Evolutionary conservation across 2,329 filamentous ascomycete species (phyloP), one percentile per base, ranked within the genome.

Genomic region (Colletotrichum graminicola): DNA sequence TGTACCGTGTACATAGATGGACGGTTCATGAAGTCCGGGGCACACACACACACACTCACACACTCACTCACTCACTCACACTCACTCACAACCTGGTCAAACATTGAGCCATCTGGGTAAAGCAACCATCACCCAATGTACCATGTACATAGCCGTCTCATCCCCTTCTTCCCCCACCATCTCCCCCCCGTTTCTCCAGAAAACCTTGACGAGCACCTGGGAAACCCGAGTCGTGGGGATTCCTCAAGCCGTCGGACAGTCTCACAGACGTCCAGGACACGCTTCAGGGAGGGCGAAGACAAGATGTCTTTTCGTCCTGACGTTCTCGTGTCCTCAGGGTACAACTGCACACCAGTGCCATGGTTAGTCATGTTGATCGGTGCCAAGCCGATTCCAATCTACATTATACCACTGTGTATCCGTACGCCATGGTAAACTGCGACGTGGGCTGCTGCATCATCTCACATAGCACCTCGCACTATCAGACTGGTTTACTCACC

Each of bases 131-230:
- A 11, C 43, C 56, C 41, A n/a, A 23, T n/a, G 41, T 34, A 34
- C 34, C 34, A 39, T 4, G 12, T 34, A 43, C 41, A 43, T 18
- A 21, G 5, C 21, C 21, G 21, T 39, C 54, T 39, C 54, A 23
- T 23, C 26, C 29, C 41, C 29, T 1, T 11, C 56, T 21, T n/a
- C 41, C 29, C 11, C 12, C 66, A 60, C 65, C 45, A 52, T 59
- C 54, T 67, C 36, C 54, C 54, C 66, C 49, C 43, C 43, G 29
- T 34, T 67, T 68, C 66, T 64, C 66, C 66, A 60, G 66, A 69
- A 69, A 69, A 69, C 66, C 66, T 69, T 66, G 66, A 32, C 62
- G 45, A 43, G 39, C 32, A 52, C 21, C 29, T 41, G 66, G 66
- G 66, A 52, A 52, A 26, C 47, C 36, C 62, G 62, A 69, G 62